A percentile compares a stretch with the other conserved stretches of the same genome.
Evolutionary conservation across 768 basidiomycete species (phyloP).

Genomic region (Termitomyces sp.): DNA sequence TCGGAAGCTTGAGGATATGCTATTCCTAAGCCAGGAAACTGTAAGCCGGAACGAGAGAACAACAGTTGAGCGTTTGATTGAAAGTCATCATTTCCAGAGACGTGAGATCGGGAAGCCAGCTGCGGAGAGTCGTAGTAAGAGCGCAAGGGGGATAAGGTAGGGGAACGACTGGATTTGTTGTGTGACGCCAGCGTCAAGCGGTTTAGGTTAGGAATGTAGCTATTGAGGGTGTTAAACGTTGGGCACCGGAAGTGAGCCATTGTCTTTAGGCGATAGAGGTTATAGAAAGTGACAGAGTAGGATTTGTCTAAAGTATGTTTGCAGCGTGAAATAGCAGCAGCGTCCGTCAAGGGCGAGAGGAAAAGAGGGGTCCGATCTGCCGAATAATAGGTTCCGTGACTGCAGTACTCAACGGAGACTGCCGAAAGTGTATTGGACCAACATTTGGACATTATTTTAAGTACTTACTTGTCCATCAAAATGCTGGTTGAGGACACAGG

Average conservation of each 20-base stretch:
- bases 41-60: constrained; percentile 24
- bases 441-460: no score
- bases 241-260: constrained; percentile 15
- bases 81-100: constrained; percentile 27
- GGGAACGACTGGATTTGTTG: constrained; percentile 22
- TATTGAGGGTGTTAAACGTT: constrained; percentile 15
- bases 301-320: background rate
- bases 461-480: background rate
- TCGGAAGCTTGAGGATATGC: constrained; percentile 8
- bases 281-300: constrained; percentile 1
- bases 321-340: background rate
- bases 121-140: constrained; percentile 14
- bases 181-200: constrained; percentile 30
- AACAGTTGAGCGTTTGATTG: constrained; percentile 32
- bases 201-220: constrained; percentile 14
- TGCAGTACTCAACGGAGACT: background rate
- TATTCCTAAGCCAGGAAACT: constrained; percentile 18
- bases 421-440: no score
- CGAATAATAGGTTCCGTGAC: no score
- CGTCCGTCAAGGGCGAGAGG: constrained; percentile 18
- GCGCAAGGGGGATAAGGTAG: constrained; percentile 25
- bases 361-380: background rate
- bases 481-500: background rate
- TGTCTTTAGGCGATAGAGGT: constrained; percentile 1
- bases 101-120: constrained; percentile 16